Percentiles rank a stretch among this genome's conserved stretches.
phyloP scores from a whole-genome alignment of 2,329 filamentous ascomycete genomes.

The Tricladium varicosporioides region DNA sequence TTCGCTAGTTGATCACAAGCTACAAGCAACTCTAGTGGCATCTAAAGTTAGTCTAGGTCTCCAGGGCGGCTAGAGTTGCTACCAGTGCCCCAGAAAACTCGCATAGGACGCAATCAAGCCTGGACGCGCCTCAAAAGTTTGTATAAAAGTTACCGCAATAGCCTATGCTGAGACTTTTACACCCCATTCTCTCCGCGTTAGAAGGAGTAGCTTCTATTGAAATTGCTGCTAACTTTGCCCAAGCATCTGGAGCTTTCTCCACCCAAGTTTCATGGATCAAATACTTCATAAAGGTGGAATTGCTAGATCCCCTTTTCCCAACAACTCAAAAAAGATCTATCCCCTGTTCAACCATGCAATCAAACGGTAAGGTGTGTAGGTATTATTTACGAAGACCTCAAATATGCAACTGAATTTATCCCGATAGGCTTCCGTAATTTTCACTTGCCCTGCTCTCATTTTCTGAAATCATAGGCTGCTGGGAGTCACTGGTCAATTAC shows the following conservation, averaged over 20 bases:
- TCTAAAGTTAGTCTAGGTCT: not conserved
- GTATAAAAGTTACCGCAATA: conserved; percentile 10
- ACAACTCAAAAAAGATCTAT: conserved; percentile 14
- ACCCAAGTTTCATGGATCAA: not conserved
- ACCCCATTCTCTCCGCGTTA: conserved; percentile 40
- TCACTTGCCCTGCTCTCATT: too few relatives aligned
- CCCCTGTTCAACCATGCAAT: conserved; percentile 7
- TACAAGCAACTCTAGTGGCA: not conserved
- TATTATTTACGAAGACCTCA: not conserved
- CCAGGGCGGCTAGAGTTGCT: not conserved
- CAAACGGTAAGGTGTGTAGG: not conserved
- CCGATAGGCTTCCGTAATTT: not conserved
- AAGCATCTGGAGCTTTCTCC: conserved; percentile 20
- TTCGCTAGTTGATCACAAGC: not conserved
- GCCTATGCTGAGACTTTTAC: conserved; percentile 13
- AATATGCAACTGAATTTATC: not conserved
- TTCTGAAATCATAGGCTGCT: too few relatives aligned
- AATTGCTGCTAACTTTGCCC: conserved; percentile 23
- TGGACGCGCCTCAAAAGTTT: conserved; percentile 1
- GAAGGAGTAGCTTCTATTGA: conserved; percentile 43
- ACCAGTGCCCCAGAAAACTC: not conserved
- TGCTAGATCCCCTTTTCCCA: conserved; percentile 13
- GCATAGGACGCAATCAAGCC: not conserved
- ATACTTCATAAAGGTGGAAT: conserved; percentile 5
- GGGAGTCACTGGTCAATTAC: too few relatives aligned